Evolutionary conservation across 176 grass and related monocot species (phyloP).

Genomic region (Paspalum notatum): DNA sequence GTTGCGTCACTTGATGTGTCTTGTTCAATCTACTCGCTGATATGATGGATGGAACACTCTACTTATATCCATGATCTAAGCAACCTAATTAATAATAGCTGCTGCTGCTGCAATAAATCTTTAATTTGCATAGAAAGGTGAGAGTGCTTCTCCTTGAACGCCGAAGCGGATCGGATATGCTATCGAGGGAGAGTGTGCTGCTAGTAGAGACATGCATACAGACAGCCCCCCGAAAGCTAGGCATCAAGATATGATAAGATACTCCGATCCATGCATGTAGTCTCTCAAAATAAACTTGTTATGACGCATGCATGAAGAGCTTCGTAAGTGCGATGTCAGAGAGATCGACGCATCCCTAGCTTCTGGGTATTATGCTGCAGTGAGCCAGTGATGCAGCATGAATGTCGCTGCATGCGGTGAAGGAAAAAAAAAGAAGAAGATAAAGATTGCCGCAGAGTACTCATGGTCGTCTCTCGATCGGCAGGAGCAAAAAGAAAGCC

Average conservation of each 20-base stretch:
- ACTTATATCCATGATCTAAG: neutral
- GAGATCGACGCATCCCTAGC: slow-evolving; percentile 4
- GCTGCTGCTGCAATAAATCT: neutral
- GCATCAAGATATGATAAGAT: slow-evolving; percentile 24
- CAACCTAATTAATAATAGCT: neutral
- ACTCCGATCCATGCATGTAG: neutral
- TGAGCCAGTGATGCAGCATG: slow-evolving; percentile 40
- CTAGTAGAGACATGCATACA: neutral
- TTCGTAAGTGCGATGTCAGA: slow-evolving; percentile 39
- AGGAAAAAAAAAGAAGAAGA: no score
- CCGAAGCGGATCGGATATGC: slow-evolving; percentile 28
- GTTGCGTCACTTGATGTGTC: slow-evolving; percentile 34
- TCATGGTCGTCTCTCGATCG: slow-evolving; percentile 14
- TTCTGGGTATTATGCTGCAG: slow-evolving; percentile 50
- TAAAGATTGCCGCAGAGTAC: slow-evolving; percentile 34
- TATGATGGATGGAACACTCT: neutral
- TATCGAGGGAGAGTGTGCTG: neutral
- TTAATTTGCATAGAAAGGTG: neutral
- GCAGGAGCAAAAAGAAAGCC: neutral
- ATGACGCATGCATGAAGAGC: slow-evolving; percentile 29
- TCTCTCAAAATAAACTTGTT: neutral
- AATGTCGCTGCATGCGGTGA: neutral
- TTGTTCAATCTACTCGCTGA: neutral
- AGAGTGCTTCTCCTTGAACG: slow-evolving; percentile 4
- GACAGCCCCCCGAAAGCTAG: slow-evolving; percentile 17